Evolutionary conservation across 768 basidiomycete genomes (phyloP), one percentile per base, ranked within the genome.

Genomic region (Albatrellus ellisii): DNA sequence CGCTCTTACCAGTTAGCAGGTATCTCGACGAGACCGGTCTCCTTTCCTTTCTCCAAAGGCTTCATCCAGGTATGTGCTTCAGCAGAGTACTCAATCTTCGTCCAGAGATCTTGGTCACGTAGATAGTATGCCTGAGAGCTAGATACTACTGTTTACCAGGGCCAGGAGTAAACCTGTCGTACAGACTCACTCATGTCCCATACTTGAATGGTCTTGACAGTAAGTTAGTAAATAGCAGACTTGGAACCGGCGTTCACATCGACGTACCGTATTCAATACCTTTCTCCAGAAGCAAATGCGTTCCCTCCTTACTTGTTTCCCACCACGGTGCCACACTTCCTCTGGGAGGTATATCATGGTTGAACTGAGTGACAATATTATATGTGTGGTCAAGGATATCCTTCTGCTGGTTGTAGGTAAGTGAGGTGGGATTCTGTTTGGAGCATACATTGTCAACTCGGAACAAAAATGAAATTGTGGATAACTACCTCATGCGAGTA

Each of bases 271-370:
- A 85, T 62, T 80, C 69, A 34, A 86, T 78, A 0, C 83, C 83
- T 47, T 77, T 76, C 27, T 78, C 75, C 18, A 82, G 66, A 20
- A 85, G 60, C 20, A 85, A 62, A 12, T 70, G 59, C 0, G 73
- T 73, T 3, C 75, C 76, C 55, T 80, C 79, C 46, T 70, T 75
- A 56, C 72, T 77, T 2, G 73, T 73, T 55, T 86, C 83, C 81
- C 81, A 86, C 79, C 82, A 86, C 0, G 80, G 81, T 1, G 80
- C 81, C 26, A 81, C 79, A 38, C 69, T 73, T 28, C 75, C 77
- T 54, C 71, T 73, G 0, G 75, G 76, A 18, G 73, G 62, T 12
- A 67, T 56, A 20, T 75, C 73, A 45, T 70, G 59, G 53, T 78
- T 79, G 53, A 83, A 83, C 10, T 68, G 65, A 1, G 79, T 80